Evolutionary conservation across 768 basidiomycete genomes (phyloP), one percentile per base, ranked within the genome.

Genomic region (Lentinula aciculospora): DNA sequence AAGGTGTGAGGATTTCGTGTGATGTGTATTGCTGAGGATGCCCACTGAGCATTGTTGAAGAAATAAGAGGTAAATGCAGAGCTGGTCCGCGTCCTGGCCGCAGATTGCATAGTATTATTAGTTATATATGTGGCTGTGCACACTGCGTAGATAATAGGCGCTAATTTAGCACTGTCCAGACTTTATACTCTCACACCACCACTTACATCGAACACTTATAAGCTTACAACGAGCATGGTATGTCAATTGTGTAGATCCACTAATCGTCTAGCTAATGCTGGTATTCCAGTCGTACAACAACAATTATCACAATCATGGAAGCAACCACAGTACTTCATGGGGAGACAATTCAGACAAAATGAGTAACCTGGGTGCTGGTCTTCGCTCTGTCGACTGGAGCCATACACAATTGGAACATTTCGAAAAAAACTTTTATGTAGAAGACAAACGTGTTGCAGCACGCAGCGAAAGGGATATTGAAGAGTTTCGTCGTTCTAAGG

Each of bases 391-490:
- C 57, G 92, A 98, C 74, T 99, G 97, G 97, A 70, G 76, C 54
- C 72, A 72, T 40, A 77, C 84, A 46, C 85, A 84, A 60, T 75
- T 97, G 57, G 81, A 86, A 66, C 86, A 82, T 64, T 98, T 99
- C 63, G 96, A 98, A 74, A 99, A 98, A 78, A 98, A 98, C 78
- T 99, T 96, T 64, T 96, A 96, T 65, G 77, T 86, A 46, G 94
- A 99, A 71, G 92, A 98, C 71, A 87, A 89, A 67, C 82, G 85
- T 28, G 91, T 98, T 44, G 72, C 85, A 19, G 75, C 80, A 31
- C 87, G 88, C 61, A 83, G 79, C 54, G 94, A 98, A 15, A 78
- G 84, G 49, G 96, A 99, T 66, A 81, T 98, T 56, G 89, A 92
- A 56, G 93, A 93, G 47, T 98, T 95, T 73, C 80, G 89, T 60